Base-by-base conservation (phyloP, 1,139 yeast species). In the Protomyces pachydermus region DNA sequence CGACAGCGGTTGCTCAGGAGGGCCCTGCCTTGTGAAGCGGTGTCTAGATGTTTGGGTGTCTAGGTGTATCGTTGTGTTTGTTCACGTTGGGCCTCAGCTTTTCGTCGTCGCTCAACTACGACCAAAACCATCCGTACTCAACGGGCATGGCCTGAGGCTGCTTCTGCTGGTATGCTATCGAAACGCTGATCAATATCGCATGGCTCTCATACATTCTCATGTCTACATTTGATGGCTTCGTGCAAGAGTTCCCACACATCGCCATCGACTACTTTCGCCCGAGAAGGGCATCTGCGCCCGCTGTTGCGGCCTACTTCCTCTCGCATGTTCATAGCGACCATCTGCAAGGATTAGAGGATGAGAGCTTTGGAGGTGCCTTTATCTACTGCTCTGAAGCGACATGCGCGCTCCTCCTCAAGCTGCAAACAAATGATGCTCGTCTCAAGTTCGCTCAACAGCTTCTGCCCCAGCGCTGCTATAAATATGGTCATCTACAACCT, bases 251-350 rank as follows among this genome's bases (percentile, higher is more conserved):
- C 35, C 65, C 65, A 8, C 35, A 61, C 32, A 12, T 34, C 32
- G 20, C 73, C 46, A 80, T 82, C 39, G 86, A 83, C 69, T 75
- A 73, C 69, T 82, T 82, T 71, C 71, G 56, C 61, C 67, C 12
- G 72, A 76, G 2, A 67, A 71, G 6, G 66, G 74, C 3, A 16
- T 48, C 18, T 32, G 51, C 51, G n/a, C 71, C 64, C 20, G 67
- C 62, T 20, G 77, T 73, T 73, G 72, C 66, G 46, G 72, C 72
- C 39, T 69, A 71, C 61, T 75, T 85, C 3, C 75, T 85, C 12
- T 79, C 87, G 1, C 88, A 85, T 70, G 76, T 78, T 62, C 88
- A 85, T 70, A 71, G 80, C 1, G 89, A 85, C 68, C 88, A 84
- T 71, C 71, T 83, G 52, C 72, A 69, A 0, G 88, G 88, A 0